Base-by-base conservation (phyloP, 805 yeast genomes). In the Debaryomyces tyrocola region DNA sequence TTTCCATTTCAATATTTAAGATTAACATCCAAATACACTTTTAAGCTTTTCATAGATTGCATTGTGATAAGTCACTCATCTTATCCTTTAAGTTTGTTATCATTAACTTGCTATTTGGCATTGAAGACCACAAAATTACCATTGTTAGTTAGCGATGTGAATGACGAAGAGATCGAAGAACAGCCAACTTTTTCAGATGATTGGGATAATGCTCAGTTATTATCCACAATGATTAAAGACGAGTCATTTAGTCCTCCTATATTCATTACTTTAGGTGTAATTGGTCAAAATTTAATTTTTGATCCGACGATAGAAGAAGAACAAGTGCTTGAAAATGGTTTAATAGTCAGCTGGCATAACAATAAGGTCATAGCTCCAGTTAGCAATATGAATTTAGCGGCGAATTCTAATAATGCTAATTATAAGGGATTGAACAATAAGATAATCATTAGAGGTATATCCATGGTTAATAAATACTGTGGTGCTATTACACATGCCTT, bases 241-340 rank as follows among this genome's bases (percentile, higher is more conserved):
- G 56, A 66, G 0, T 40, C 39, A 1, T 80, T 80, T 65, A 75
- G 78, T 38, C 92, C 95, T 0, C 96, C 97, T 0, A 64, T 92
- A 14, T 69, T 88, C 33, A 82, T 94, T 54, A 80, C 92, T 0
- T 66, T 86, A 21, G 96, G 96, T 0, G 71, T 87, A 5, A 80
- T 89, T 0, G 96, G 92, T 1, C 59, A 71, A 11, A 82, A 82
- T 46, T 77, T 84, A 8, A 65, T 90, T 20, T 72, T 91, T 20
- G 99, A 92, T 60, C 98, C 99, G 0, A 84, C 95, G 1, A 70
- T 80, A n/a, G 87, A 85, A 48, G 99, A 92, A 64, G 91, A 88
- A 61, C 87, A 83, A 50, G 96, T 91, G 2, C 76, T 90, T 48
- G 96, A 92, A 53, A 85, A 87, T 48, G 96, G 96, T 0, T 52